Base-by-base conservation (phyloP, 805 yeast genomes). In the Metschnikowia lachancei region DNA sequence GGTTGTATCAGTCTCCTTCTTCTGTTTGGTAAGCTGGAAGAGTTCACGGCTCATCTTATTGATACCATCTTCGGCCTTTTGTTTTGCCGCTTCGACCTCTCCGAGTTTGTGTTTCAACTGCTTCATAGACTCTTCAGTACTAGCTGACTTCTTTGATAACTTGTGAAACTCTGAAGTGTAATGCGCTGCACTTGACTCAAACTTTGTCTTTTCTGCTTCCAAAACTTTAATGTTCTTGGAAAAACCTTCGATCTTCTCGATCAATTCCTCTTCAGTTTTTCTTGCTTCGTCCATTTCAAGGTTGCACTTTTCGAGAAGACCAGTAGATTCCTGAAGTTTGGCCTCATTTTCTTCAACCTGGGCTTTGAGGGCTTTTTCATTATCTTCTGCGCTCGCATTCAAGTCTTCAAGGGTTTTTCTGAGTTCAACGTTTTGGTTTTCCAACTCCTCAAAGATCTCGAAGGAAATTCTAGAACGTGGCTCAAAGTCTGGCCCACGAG, bases 1-100 rank as follows among this genome's bases (percentile, higher is more conserved):
- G 8, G 64, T 63, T 20, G 69, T 68, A 37, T 76, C 81, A 6
- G 75, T 56, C 0, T 76, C 75, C 1, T 77, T 80, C 47, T 82
- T 83, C 29, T 80, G 81, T 45, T 78, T 80, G 0, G 81, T 75
- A 36, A 89, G 68, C 39, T 77, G 77, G 63, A 88, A 78, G 26
- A 91, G 68, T 53, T 91, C 98, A 33, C 92, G 72, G 45, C 84
- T 85, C 96, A 91, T 87, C 55, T 89, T 90, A 60, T 90, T 90
- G 42, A 91, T 83, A 3, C 96, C 97, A 49, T 81, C 83, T 57
- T 91, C 97, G 1, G 92, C 86, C 52, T 78, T 83, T 20, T 73
- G 72, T 55, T 81, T 84, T 11, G 75, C 77, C 8, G 61, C 63
- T 36, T 67, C 72, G 7, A 67, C 45, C 1, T 59, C 49, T 3